These are phyloP conservation scores for Phytophthora citrophthora DNA, from an alignment of 352 stramenopile genomes.

Conservation along the genomic window DNA sequence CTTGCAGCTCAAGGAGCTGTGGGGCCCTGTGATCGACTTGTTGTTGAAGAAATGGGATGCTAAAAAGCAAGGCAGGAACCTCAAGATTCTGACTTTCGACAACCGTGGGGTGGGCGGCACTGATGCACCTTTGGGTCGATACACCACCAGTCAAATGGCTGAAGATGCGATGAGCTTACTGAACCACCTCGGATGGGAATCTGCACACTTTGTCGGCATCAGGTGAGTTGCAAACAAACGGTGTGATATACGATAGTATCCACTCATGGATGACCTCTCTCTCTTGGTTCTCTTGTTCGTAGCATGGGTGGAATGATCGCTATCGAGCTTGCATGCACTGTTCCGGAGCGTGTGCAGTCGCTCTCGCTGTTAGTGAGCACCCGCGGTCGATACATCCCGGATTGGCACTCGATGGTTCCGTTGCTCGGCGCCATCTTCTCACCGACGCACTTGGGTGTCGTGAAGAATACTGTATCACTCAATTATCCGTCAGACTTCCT, in stretches of 20 bases:
- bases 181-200: conserved; percentile 47
- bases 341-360: conserved; percentile 47
- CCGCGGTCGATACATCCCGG: conserved; percentile 38
- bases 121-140: conserved; percentile 40
- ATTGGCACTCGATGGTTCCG: conserved; percentile 33
- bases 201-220: conserved; percentile 47
- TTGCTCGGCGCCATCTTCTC: conserved; percentile 42
- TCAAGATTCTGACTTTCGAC: conserved; percentile 51
- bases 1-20: conserved; percentile 49
- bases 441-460: conserved; percentile 32
- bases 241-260: conserved; percentile 10
- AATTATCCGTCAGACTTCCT: conserved; percentile 52
- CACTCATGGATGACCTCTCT: not conserved
- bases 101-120: conserved; percentile 54
- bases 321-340: conserved; percentile 43
- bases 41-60: conserved; percentile 46
- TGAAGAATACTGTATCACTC: conserved; percentile 40
- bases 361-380: conserved; percentile 51
- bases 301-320: conserved; percentile 64
- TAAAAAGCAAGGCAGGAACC: conserved; percentile 22
- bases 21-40: conserved; percentile 44
- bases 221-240: conserved; percentile 20
- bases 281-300: not conserved
- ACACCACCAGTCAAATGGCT: conserved; percentile 53
- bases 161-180: conserved; percentile 44